Evolutionary conservation across 306 rosid species (phyloP), one percentile per base, ranked within the genome.

Genomic region (Adenanthera pavonina): DNA sequence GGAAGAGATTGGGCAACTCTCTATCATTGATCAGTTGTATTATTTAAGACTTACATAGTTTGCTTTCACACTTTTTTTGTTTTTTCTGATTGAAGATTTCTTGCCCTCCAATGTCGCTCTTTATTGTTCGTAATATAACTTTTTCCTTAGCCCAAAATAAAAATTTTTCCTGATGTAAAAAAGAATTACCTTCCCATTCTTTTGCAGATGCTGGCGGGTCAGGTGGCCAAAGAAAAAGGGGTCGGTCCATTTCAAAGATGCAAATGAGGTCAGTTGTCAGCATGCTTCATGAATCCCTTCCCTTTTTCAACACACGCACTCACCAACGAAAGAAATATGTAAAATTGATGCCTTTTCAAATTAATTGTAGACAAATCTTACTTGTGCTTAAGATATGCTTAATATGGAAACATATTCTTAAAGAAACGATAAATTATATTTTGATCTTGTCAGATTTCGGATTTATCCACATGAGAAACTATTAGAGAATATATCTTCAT

Each of bases 131-230:
- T 16, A 15, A 36, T 65, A 65, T 16, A 65, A 65, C 5, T 65
- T 35, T 3, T 70, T 47, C 41, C 15, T 70, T 44, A 8, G 3
- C 11, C 4, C 4, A 10, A 60, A 20, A 60, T 0, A 49, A 35
- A 64, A 2, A 14, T 1, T 14, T 1, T 10, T 41, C 51, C 16
- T 33, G 19, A 19, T 54, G 54, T 51, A 52, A 33, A 35, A 44
- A 80, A 46, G 38, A 69, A 46, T 83, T 71, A 67, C 66, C 35
- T 72, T 62, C 38, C 30, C 46, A 54, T 52, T 78, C 64, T 62
- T 43, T 72, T 78, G 87, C 87, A 93, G 99, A 88, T 95, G 99
- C 85, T 95, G 99, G 98, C 89, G 98, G 79, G 93, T 95, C 59
- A 92, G 67, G 76, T 95, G 99, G 99, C 99, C 98, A 48, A 88